Conservation (phyloP, 768 basidiomycete species). For the Erythrobasidium yunnanense region DNA sequence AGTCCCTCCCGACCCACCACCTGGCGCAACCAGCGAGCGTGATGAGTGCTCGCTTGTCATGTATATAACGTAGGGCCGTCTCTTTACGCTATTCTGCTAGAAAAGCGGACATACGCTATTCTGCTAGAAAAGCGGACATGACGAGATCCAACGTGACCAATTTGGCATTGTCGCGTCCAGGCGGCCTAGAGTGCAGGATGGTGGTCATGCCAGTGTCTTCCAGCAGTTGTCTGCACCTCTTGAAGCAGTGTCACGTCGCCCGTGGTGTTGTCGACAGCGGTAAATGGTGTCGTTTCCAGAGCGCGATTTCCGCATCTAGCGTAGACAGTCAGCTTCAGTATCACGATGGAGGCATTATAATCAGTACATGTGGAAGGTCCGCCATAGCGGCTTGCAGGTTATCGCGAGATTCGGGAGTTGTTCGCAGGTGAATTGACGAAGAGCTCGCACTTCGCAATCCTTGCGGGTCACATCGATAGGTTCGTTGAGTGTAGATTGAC, state of each 20-base stretch:
- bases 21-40: no score
- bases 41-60: no score
- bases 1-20: no score
- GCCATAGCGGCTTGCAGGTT: slow-evolving; percentile 62
- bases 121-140: neutral
- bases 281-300: slow-evolving; percentile 55
- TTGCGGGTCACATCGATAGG: slow-evolving; percentile 40
- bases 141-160: neutral
- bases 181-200: neutral
- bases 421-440: slow-evolving; percentile 61
- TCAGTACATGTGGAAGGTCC: slow-evolving; percentile 62
- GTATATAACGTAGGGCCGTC: no score
- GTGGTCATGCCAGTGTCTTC: slow-evolving; percentile 14
- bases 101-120: neutral
- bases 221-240: neutral
- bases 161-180: neutral
- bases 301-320: slow-evolving; percentile 56
- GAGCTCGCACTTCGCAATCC: slow-evolving; percentile 56
- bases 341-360: neutral
- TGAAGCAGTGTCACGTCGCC: slow-evolving; percentile 17
- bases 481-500: slow-evolving; percentile 14
- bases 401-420: slow-evolving; percentile 40
- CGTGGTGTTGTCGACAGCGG: slow-evolving; percentile 24
- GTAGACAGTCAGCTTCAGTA: neutral
- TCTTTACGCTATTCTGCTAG: no score